Conservation (phyloP, 192 early-diverging fungal genomes). For the Backusella westeae region DNA sequence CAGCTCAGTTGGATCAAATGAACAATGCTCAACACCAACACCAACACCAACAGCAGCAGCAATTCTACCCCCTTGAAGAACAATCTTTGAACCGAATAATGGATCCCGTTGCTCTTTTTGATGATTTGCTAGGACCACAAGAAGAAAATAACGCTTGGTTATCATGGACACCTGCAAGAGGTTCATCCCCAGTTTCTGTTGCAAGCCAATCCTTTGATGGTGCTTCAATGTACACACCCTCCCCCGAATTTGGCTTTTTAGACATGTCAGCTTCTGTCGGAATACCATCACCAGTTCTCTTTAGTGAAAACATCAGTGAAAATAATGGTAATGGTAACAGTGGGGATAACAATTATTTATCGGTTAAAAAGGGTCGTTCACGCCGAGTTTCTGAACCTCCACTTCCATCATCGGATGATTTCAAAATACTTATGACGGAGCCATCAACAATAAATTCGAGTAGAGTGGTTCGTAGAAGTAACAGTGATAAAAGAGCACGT, state of each 20-base stretch:
- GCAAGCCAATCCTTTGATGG: constrained; percentile 6
- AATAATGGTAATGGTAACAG: not conserved
- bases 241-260: not conserved
- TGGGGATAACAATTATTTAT: not conserved
- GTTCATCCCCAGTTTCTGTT: constrained; percentile 1
- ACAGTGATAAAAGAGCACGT: constrained; percentile 18
- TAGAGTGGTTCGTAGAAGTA: constrained; percentile 6
- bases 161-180: constrained; percentile 13
- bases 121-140: constrained; percentile 1
- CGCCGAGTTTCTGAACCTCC: constrained; percentile 28
- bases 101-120: not conserved
- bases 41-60: not conserved
- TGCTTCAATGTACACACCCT: not conserved
- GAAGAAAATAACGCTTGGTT: not conserved
- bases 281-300: not conserved
- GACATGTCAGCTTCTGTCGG: not conserved
- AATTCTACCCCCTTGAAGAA: not conserved
- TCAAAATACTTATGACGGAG: not conserved
- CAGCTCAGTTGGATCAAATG: not conserved
- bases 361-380: constrained; percentile 8
- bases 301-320: not conserved
- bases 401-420: not conserved
- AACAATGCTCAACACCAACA: not conserved
- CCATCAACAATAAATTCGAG: not conserved
- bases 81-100: not conserved